Evolutionary conservation across 306 rosid genomes (phyloP).

Genomic region (Mimosa pudica): DNA sequence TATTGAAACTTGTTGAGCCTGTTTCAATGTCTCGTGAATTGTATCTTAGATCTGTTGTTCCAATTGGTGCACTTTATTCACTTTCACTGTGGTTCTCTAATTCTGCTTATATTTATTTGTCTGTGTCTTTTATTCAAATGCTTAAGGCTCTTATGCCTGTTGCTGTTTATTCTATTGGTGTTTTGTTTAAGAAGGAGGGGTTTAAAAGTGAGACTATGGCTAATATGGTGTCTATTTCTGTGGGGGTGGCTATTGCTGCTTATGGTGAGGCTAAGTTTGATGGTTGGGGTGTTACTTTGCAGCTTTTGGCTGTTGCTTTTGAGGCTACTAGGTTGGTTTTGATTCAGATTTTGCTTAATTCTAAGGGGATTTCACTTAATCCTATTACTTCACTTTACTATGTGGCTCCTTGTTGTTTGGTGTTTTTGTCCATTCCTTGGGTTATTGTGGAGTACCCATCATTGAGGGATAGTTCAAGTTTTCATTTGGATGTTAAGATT

Average conservation of each 20-base stretch:
- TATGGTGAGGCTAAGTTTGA: constrained; percentile 89
- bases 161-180: constrained; percentile 85
- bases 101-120: constrained; percentile 83
- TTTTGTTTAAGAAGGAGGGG: constrained; percentile 61
- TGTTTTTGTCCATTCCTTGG: constrained; percentile 82
- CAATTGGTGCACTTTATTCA: constrained; percentile 93
- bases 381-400: constrained; percentile 95
- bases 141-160: constrained; percentile 96
- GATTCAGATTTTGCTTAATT: constrained; percentile 81
- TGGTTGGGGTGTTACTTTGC: constrained; percentile 67
- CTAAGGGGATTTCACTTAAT: constrained; percentile 79
- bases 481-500: constrained; percentile 61
- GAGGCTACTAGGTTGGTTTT: constrained; percentile 89
- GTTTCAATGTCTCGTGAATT: constrained; percentile 88
- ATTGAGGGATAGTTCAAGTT: constrained; percentile 76
- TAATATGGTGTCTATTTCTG: constrained; percentile 85
- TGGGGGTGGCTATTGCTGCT: constrained; percentile 89
- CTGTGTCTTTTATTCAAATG: constrained; percentile 96
- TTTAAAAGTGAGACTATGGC: constrained; percentile 74
- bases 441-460: constrained; percentile 72
- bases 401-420: constrained; percentile 91
- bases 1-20: constrained; percentile 86
- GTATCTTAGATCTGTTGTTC: constrained; percentile 77
- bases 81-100: constrained; percentile 94
- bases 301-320: constrained; percentile 82